phyloP scores from a whole-genome alignment of 805 yeast genomes.

The Candida loeiensis region DNA sequence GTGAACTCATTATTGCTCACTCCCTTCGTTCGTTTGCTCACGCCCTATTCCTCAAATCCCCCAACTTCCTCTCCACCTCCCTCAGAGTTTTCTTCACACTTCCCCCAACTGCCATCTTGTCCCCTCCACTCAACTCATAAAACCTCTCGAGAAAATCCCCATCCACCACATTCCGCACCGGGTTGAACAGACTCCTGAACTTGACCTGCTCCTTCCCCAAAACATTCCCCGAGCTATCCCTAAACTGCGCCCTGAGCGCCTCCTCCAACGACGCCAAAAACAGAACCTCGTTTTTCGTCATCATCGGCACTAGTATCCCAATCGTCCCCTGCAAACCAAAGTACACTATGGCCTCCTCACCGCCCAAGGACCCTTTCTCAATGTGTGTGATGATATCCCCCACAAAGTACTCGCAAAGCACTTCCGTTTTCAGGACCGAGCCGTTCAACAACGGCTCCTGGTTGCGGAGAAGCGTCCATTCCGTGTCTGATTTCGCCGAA shows the following conservation, averaged over 20 bases:
- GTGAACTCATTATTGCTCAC: too few species aligned
- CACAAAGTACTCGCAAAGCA: constrained; percentile 55
- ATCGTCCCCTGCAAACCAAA: constrained; percentile 80
- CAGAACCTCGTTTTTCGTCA: constrained; percentile 57
- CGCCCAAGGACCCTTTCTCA: constrained; percentile 52
- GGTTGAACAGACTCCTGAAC: constrained; percentile 79
- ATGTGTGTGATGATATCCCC: constrained; percentile 72
- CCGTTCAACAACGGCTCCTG: constrained; percentile 44
- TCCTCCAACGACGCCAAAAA: constrained; percentile 56
- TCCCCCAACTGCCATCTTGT: constrained; percentile 36
- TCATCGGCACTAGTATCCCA: constrained; percentile 69
- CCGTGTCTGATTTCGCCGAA: constrained; percentile 49
- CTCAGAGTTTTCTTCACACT: constrained; percentile 44
- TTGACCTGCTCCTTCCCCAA: constrained; percentile 65
- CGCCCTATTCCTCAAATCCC: constrained; percentile 46
- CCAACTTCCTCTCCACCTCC: constrained; percentile 50
- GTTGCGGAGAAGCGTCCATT: constrained; percentile 32
- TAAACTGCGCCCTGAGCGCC: constrained; percentile 31
- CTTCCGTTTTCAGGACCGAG: constrained; percentile 48
- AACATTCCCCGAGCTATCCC: constrained; percentile 26
- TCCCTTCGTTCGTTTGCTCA: background rate
- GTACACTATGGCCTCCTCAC: constrained; percentile 63
- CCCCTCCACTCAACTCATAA: constrained; percentile 28
- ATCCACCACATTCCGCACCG: constrained; percentile 72
- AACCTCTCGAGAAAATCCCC: constrained; percentile 80